Conservation (phyloP, 2,329 filamentous ascomycete genomes). For the Xylariaceae sp. region DNA sequence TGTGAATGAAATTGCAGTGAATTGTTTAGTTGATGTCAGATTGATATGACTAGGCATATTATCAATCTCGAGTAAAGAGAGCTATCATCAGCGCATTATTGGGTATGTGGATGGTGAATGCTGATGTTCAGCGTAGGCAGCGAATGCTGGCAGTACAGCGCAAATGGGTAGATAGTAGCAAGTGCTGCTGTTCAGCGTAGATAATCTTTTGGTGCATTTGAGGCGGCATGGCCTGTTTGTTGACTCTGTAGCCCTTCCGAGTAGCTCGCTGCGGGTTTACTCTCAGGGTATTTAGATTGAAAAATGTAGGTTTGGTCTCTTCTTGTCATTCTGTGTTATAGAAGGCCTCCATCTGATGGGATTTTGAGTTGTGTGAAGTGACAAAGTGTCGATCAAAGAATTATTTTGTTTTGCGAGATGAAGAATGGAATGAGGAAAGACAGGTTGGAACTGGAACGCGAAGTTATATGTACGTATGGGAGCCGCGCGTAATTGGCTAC, state of each 20-base stretch:
- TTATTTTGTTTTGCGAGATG: background rate
- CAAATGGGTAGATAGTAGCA: too few relatives aligned
- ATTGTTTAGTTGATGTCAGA: background rate
- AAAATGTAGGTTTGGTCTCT: background rate
- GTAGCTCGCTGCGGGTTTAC: background rate
- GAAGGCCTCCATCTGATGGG: background rate
- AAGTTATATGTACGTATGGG: too few relatives aligned
- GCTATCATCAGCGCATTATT: background rate
- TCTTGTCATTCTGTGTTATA: too few relatives aligned
- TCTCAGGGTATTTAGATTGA: background rate
- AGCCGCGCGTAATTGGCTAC: constrained; percentile 15
- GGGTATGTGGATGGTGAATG: background rate
- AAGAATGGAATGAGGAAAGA: background rate
- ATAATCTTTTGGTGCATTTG: too few relatives aligned
- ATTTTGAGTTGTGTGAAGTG: too few relatives aligned
- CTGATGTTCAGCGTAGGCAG: background rate
- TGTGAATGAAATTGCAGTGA: background rate
- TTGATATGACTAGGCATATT: background rate
- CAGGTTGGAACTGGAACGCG: constrained; percentile 5
- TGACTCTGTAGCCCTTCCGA: background rate
- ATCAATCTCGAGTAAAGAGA: background rate
- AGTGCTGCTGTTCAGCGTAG: too few relatives aligned
- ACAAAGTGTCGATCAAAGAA: too few relatives aligned
- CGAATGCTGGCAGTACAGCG: too few relatives aligned
- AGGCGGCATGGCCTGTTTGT: background rate